Base-by-base conservation (phyloP, 2,329 filamentous ascomycete species). In the Phyllosticta capitalensis region DNA sequence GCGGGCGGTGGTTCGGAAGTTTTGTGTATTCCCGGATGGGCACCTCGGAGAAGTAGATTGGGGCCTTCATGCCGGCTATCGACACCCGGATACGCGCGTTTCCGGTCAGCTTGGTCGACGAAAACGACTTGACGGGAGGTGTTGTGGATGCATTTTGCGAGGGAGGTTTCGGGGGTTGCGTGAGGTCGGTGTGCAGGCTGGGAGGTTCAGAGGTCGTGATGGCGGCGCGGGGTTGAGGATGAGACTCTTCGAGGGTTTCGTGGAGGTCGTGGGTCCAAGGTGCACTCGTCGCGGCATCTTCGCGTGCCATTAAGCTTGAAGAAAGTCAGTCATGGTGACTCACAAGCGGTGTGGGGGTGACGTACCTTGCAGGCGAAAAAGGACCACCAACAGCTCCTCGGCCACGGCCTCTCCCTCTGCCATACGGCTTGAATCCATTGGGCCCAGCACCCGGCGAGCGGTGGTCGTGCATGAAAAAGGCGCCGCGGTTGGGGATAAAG, bases 381-480 rank as follows among this genome's bases (percentile, higher is more conserved):
- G 75, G 73, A 73, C 74, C 76, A 45, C 84, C 83, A 61, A 84
- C 78, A 54, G 81, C 77, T 52, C 82, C 81, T 68, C 83, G 76
- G 55, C 84, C 89, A 73, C 83, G 79, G 64, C 84, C 81, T 62
- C 81, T 77, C 45, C 84, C 86, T 73, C 86, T 81, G 30, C 82
- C 82, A 71, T 86, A 88, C 12, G 86, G 83, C 60, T 88, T 81
- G 73, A 92, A 90, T 57, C 88, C 88, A 73, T 92, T 92, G 57
- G 86, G 82, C 64, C 85, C 84, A 52, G 86, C 83, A n/a, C 87
- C 87, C 59, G 88, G 83, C 66, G 90, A 86, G 63, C 90, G 84
- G 68, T 94, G 90, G 71, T 97, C 94, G 73, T 97, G 92, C 84
- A 97, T 91, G 77, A 96, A 97, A 79, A 97, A 97, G 63, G 89